A percentile compares a stretch with the other conserved stretches of the same genome.
Evolutionary conservation across 2,329 filamentous ascomycete species (phyloP).

Genomic region (Sclerotinia sclerotiorum): DNA sequence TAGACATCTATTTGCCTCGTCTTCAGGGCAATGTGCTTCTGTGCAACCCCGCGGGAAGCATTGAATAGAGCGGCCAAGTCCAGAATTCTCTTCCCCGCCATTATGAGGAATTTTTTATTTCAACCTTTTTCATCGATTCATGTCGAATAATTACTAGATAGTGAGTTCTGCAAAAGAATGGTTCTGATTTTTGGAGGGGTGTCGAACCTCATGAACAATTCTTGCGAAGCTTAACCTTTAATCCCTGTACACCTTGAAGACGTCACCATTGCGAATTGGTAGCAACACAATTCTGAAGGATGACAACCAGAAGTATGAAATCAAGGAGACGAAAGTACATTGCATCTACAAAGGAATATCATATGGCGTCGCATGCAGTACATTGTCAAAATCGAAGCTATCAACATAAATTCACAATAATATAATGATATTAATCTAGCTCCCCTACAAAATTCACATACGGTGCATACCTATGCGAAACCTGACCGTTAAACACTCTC

Average conservation of each 20-base stretch:
- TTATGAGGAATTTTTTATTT: constrained; percentile 34
- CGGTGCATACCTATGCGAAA: not conserved
- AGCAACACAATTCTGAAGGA: not conserved
- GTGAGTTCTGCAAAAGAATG: not conserved
- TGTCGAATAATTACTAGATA: constrained; percentile 5
- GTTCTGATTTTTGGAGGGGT: not conserved
- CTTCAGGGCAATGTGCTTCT: constrained; percentile 60
- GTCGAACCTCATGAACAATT: constrained; percentile 3
- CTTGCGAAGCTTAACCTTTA: constrained; percentile 9
- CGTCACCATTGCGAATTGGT: not conserved
- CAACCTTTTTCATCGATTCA: constrained; percentile 28
- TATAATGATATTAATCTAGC: not conserved
- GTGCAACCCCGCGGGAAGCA: constrained; percentile 67
- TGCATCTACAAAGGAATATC: too few species aligned
- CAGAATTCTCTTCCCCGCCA: constrained; percentile 63
- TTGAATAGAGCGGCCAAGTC: constrained; percentile 70
- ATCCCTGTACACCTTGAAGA: constrained; percentile 16
- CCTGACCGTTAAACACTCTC: not conserved
- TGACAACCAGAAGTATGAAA: not conserved
- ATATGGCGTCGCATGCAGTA: not conserved
- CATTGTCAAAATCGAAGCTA: not conserved
- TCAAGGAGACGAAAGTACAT: not conserved
- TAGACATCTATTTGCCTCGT: constrained; percentile 60
- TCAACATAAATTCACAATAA: not conserved
- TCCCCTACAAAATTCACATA: not conserved